Base-by-base conservation (phyloP, 768 basidiomycete genomes). In the Hygrocybe punicea region DNA sequence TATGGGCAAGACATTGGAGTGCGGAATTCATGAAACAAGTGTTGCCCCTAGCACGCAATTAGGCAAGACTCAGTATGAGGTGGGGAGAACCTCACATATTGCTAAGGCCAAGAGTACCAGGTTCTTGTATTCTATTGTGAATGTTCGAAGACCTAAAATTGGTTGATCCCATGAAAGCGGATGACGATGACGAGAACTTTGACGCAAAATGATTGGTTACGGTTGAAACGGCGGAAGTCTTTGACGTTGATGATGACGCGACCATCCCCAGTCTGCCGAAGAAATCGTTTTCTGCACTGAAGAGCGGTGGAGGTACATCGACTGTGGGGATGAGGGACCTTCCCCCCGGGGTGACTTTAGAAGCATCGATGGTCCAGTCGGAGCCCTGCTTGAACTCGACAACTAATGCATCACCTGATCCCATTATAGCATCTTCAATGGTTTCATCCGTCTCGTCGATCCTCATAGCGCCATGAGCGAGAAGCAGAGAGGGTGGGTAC, bases 1-100 rank as follows among this genome's bases (percentile, higher is more conserved):
- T 91, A 68, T 99, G 97, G 23, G 89, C 89, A 53, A 99, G 83
- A 72, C 97, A 98, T 68, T 99, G 97, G 6, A 98, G 79, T 1
- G 97, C 96, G 53, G 93, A 95, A 71, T 98, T 99, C 97, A 99
- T 98, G 76, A 98, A 99, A 70, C 95, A 98, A 7, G 95, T 97
- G 66, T 95, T 95, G n/a, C 91, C 91, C 81, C 89, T 90, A 53
- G 7, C 13, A 51, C 34, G 9, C 55, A 35, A 51, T 56, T 69
- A 36, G 56, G 58, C 57, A 58, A 49, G 44, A 34, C 24, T 51
- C n/a, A 48, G 19, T 24, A 40, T 44, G 2, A 16, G 54, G 6
- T 36, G 40, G n/a, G 59, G 50, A 45, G 34, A 4, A 4, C 76
- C 86, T 58, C 69, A 92, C 85, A 97, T 86, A 67, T 98, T 98